Percentiles rank a stretch among this genome's conserved stretches.
These are phyloP conservation scores for Psilocybe cubensis DNA, from an alignment of 768 basidiomycete genomes.

Conservation along the genomic window DNA sequence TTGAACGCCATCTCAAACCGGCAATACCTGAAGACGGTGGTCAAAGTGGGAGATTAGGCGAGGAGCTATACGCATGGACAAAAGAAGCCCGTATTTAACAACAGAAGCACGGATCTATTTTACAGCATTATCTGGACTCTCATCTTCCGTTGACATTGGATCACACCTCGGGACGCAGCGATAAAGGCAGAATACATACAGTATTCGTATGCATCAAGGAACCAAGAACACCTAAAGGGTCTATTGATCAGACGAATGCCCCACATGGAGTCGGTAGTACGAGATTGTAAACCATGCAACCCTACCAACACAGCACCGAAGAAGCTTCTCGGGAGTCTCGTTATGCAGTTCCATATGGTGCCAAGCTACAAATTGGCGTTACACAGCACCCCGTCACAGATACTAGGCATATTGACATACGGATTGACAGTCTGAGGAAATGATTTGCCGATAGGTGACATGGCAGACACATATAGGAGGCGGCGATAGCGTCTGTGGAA, in stretches of 20 bases:
- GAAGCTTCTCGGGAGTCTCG: not conserved
- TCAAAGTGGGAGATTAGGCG: not conserved
- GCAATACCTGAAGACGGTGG: not conserved
- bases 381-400: not conserved
- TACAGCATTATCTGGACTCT: not conserved
- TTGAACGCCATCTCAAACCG: constrained; percentile 22
- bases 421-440: not conserved
- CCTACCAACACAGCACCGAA: not conserved
- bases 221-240: not conserved
- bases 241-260: not conserved
- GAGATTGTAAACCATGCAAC: not conserved
- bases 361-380: not conserved
- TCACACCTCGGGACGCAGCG: not conserved
- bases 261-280: constrained; percentile 7
- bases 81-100: constrained; percentile 2
- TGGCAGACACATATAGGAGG: not conserved
- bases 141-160: constrained; percentile 7
- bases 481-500: not conserved
- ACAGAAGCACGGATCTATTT: constrained; percentile 10
- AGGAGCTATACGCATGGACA: not conserved
- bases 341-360: not conserved
- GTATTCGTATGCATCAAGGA: not conserved
- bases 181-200: not conserved
- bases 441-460: not conserved
- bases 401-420: not conserved